phyloP scores from a whole-genome alignment of 139 green algal genomes.

The Zygnema circumcarinatum region DNA sequence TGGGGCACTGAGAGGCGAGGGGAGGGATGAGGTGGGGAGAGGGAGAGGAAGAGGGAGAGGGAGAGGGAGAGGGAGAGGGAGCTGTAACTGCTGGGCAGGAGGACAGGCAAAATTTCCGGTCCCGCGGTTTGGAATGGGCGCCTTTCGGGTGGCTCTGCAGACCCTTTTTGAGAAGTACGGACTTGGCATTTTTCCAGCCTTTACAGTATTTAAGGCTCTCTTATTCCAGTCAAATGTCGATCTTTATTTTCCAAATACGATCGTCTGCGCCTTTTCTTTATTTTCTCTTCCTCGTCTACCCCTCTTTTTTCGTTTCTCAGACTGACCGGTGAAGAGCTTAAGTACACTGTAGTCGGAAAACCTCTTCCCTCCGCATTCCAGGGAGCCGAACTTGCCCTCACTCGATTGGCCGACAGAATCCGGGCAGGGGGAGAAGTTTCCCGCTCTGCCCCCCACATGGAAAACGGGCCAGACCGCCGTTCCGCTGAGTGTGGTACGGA shows the following conservation, averaged over 20 bases:
- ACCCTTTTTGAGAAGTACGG: slow-evolving; percentile 22
- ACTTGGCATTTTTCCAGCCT: no score
- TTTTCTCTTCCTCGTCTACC: no score
- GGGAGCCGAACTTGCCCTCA: neutral
- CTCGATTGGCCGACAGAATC: neutral
- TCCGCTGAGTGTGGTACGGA: no score
- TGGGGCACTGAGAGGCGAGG: neutral
- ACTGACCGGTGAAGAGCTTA: slow-evolving; percentile 10
- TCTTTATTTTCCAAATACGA: no score
- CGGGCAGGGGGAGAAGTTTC: neutral
- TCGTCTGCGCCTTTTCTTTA: no score
- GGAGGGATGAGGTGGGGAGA: no score
- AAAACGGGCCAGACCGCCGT: no score
- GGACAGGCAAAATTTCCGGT: slow-evolving; percentile 40
- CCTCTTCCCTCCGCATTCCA: slow-evolving; percentile 5
- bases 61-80: neutral
- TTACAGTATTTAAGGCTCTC: no score
- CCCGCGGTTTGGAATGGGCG: slow-evolving; percentile 38
- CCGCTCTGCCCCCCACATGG: no score
- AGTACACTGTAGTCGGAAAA: slow-evolving; percentile 28
- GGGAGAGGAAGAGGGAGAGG: neutral
- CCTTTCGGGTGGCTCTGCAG: slow-evolving; percentile 17
- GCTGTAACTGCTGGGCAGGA: neutral
- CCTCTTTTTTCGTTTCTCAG: no score
- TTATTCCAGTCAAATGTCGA: no score